Evolutionary conservation across 2,329 filamentous ascomycete genomes (phyloP).

Genomic region (Celoporthe dispersa): DNA sequence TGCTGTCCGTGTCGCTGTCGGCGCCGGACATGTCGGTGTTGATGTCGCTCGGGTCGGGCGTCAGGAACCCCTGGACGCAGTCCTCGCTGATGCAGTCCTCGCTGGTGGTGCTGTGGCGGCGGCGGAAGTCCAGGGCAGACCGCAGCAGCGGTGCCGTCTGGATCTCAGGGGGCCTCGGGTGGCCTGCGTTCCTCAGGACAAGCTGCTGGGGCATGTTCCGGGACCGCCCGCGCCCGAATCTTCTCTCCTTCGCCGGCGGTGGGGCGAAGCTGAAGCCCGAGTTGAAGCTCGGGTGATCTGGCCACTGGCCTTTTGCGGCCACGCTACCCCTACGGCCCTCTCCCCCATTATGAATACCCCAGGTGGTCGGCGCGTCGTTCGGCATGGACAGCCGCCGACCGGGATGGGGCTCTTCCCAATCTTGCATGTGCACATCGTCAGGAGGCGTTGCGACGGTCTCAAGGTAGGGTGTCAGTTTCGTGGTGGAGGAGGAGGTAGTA

Average conservation of each 20-base stretch:
- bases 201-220: constrained; percentile 23
- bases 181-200: constrained; percentile 16
- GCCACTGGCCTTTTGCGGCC: constrained; percentile 51
- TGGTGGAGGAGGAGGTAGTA: constrained; percentile 37
- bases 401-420: constrained; percentile 53
- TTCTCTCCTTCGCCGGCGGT: constrained; percentile 26
- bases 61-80: constrained; percentile 8
- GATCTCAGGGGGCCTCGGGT: constrained; percentile 22
- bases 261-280: constrained; percentile 28
- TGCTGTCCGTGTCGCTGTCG: constrained; percentile 26
- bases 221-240: constrained; percentile 27
- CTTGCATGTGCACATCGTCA: constrained; percentile 33
- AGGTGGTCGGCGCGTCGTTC: constrained; percentile 34
- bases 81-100: constrained; percentile 3
- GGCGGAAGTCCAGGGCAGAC: constrained; percentile 7
- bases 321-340: constrained; percentile 48
- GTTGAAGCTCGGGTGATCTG: constrained; percentile 18
- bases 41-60: constrained; percentile 13
- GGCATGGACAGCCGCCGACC: constrained; percentile 46
- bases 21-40: constrained; percentile 25
- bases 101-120: constrained; percentile 9
- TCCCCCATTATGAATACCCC: constrained; percentile 30
- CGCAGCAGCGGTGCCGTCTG: constrained; percentile 26
- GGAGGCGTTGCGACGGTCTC: constrained; percentile 32
- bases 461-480: constrained; percentile 33